Conservation (phyloP, 1,139 yeast species). For the Scheffersomyces parashehatae region DNA sequence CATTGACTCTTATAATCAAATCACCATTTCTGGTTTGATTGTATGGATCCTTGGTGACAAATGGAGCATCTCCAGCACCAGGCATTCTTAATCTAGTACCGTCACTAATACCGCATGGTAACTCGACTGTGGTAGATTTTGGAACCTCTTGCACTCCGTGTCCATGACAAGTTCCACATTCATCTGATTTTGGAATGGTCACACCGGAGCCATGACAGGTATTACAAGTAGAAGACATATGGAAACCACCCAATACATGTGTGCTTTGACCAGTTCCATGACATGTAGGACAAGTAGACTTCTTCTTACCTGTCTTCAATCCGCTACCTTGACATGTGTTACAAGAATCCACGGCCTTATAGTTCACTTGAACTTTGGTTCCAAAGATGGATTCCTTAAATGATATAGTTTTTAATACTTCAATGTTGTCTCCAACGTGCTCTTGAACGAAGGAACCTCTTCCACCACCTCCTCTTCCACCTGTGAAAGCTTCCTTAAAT, state of each 20-base stretch:
- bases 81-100: constrained; percentile 83
- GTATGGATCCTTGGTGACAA: constrained; percentile 62
- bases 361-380: constrained; percentile 62
- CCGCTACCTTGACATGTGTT: constrained; percentile 83
- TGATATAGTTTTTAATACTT: constrained; percentile 68
- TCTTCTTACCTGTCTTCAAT: constrained; percentile 71
- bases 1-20: constrained; percentile 76
- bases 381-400: constrained; percentile 92
- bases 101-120: constrained; percentile 87
- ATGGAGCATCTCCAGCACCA: constrained; percentile 91
- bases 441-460: constrained; percentile 58
- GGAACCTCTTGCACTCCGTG: constrained; percentile 76
- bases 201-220: constrained; percentile 91
- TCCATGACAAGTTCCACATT: constrained; percentile 82
- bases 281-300: constrained; percentile 81
- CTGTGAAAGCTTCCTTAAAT: constrained; percentile 71
- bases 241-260: constrained; percentile 91
- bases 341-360: constrained; percentile 78
- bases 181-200: constrained; percentile 62
- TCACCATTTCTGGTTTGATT: constrained; percentile 79
- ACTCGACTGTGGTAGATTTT: constrained; percentile 72
- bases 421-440: constrained; percentile 88
- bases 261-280: constrained; percentile 93
- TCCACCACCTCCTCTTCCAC: constrained; percentile 35
- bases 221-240: constrained; percentile 91